Base-by-base conservation (phyloP, 2,329 filamentous ascomycete genomes). In the Hypoxylon sp. region DNA sequence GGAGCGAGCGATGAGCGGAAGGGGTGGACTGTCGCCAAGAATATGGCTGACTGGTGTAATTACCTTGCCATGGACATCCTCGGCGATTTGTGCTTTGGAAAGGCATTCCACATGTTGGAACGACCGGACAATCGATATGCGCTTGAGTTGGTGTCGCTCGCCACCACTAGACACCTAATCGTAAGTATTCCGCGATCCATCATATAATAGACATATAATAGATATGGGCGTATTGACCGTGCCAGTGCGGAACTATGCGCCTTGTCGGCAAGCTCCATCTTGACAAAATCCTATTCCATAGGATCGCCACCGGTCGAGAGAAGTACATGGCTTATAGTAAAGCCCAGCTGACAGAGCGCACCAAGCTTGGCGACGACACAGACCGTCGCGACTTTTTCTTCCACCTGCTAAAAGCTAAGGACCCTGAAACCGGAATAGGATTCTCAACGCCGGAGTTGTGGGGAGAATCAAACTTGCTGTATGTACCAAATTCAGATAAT, bases 361-460 rank as follows among this genome's bases (percentile, higher is more conserved):
- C 89, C 51, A 87, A 88, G 65, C 80, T 90, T 25, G 89, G 89
- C 27, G 87, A 88, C 69, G 87, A 86, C 69, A 88, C 85, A 50
- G 88, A 88, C 71, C 89, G 90, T 32, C 88, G 89, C 61, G 91
- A 93, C 75, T 92, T 93, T 81, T 92, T 93, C 80, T 89, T 91
- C 78, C 89, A 92, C 76, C 84, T 93, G 9, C 84, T 93, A 64
- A 89, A 89, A 73, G 90, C 90, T 6, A 86, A 86, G 39, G 90
- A 93, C 70, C 89, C 90, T 11, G 89, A 92, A 74, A 91, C 90
- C 0, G 90, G 90, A 55, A 83, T 86, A 61, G 88, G 88, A 1
- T 90, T 92, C 73, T 85, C 82, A 41, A 89, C 83, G 2, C 84
- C 86, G 0, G 90, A 92, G 73, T 85, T 92, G 23, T 91, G 89